These are phyloP conservation scores for Umbelopsis sp. DNA, from an alignment of 192 early-diverging fungal genomes.

Conservation along the genomic window DNA sequence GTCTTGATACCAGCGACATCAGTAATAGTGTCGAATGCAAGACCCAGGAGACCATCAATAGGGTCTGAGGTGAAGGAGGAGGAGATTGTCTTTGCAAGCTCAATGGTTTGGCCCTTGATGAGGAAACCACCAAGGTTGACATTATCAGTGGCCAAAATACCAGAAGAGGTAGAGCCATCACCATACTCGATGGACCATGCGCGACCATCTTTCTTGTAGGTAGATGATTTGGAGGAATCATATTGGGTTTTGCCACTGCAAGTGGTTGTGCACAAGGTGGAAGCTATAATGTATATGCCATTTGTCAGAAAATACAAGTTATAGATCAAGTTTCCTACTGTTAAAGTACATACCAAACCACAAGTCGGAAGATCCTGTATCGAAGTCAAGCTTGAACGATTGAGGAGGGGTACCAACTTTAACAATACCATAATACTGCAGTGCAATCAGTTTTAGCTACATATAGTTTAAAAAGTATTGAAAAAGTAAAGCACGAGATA, in stretches of 20 bases:
- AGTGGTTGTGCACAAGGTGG: constrained; percentile 33
- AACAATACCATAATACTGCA: constrained; percentile 68
- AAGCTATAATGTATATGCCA: constrained; percentile 23
- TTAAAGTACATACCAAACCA: constrained; percentile 49
- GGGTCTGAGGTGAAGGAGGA: constrained; percentile 56
- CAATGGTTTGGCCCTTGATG: constrained; percentile 63
- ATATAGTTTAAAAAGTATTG: no score
- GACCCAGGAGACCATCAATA: constrained; percentile 68
- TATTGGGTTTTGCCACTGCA: constrained; percentile 41
- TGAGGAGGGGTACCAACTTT: constrained; percentile 69
- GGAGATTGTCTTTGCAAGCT: constrained; percentile 63
- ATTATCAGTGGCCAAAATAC: constrained; percentile 52
- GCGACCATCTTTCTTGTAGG: constrained; percentile 59
- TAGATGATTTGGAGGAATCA: constrained; percentile 40
- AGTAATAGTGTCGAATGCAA: constrained; percentile 58
- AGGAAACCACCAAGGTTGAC: constrained; percentile 63
- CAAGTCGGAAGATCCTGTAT: constrained; percentile 74
- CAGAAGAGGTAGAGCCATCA: constrained; percentile 56
- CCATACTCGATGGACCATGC: constrained; percentile 67
- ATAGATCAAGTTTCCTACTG: no score
- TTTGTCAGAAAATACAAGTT: neutral
- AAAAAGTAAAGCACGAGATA: no score
- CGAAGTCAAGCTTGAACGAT: constrained; percentile 69
- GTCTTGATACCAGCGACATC: constrained; percentile 51
- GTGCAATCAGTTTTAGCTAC: no score